phyloP scores from a whole-genome alignment of 768 basidiomycete genomes.

The Collybiopsis luxurians region DNA sequence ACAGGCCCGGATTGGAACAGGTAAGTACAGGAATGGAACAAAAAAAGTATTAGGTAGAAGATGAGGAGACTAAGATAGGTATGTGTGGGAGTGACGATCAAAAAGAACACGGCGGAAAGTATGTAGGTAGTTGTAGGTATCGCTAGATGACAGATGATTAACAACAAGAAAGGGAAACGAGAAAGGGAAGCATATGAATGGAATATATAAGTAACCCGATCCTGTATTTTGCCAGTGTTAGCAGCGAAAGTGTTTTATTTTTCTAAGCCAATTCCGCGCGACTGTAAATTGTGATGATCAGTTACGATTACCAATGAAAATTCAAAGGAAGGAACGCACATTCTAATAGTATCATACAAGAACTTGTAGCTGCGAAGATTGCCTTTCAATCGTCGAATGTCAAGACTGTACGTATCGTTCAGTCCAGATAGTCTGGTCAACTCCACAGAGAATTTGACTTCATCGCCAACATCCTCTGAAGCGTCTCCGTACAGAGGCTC shows the following conservation, averaged over 20 bases:
- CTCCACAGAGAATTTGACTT: slow-evolving; percentile 96
- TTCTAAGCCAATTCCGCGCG: slow-evolving; percentile 1
- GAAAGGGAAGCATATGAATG: not conserved
- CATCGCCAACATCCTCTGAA: slow-evolving; percentile 85
- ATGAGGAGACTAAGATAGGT: no score
- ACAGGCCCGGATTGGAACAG: no score
- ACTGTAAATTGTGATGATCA: not conserved
- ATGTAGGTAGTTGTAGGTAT: not conserved
- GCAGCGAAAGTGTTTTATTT: not conserved
- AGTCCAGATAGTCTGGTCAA: slow-evolving; percentile 87
- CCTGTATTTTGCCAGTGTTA: no score
- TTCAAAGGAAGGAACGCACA: slow-evolving; percentile 51
- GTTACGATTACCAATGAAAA: not conserved
- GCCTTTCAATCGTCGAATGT: slow-evolving; percentile 90
- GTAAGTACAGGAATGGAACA: no score
- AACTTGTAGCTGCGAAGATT: slow-evolving; percentile 92
- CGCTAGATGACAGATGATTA: not conserved
- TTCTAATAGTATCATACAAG: slow-evolving; percentile 82
- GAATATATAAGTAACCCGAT: no score
- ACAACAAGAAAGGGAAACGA: not conserved
- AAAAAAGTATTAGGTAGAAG: no score
- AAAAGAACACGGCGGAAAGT: not conserved
- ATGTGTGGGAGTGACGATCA: no score
- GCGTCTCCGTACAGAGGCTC: slow-evolving; percentile 76
- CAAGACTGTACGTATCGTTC: slow-evolving; percentile 87